Evolutionary conservation across 2,329 filamentous ascomycete genomes (phyloP).

Genomic region (Colletotrichum brevisporum): DNA sequence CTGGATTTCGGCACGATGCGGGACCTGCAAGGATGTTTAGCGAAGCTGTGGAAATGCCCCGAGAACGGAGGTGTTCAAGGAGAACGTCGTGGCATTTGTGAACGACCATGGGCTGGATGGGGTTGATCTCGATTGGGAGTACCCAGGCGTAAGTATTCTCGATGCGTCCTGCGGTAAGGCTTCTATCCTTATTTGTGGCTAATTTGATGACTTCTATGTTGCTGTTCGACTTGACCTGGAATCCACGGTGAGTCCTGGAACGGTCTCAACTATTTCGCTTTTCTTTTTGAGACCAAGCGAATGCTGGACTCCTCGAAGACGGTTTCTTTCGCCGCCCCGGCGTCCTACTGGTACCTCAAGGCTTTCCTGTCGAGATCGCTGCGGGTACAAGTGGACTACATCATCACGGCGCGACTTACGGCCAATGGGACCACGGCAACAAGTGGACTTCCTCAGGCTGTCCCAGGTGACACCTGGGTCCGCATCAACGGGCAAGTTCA

Average conservation of each 20-base stretch:
- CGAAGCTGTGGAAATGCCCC: conserved; percentile 44
- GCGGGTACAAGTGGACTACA: too few species aligned
- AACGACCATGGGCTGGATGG: conserved; percentile 48
- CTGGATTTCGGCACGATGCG: conserved; percentile 54
- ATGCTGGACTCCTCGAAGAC: too few species aligned
- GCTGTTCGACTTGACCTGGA: too few species aligned
- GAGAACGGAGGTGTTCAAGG: conserved; percentile 49
- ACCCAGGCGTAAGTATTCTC: conserved; percentile 47
- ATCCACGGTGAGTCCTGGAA: background rate
- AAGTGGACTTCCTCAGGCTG: background rate
- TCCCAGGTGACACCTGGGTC: too few species aligned
- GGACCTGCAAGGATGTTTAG: conserved; percentile 51
- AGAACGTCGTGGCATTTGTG: conserved; percentile 50
- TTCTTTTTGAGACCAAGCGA: background rate
- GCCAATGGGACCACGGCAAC: conserved; percentile 48
- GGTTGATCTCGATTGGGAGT: conserved; percentile 52
- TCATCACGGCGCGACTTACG: conserved; percentile 22
- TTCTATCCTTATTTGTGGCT: too few species aligned
- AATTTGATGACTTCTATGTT: background rate
- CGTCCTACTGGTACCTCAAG: too few species aligned
- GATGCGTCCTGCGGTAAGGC: too few species aligned
- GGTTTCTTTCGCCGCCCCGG: background rate
- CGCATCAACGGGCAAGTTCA: conserved; percentile 57
- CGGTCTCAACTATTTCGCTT: too few species aligned
- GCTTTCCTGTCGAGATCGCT: conserved; percentile 20